Evolutionary conservation across 2,329 filamentous ascomycete genomes (phyloP).

Genomic region (Podosphaera xanthii): DNA sequence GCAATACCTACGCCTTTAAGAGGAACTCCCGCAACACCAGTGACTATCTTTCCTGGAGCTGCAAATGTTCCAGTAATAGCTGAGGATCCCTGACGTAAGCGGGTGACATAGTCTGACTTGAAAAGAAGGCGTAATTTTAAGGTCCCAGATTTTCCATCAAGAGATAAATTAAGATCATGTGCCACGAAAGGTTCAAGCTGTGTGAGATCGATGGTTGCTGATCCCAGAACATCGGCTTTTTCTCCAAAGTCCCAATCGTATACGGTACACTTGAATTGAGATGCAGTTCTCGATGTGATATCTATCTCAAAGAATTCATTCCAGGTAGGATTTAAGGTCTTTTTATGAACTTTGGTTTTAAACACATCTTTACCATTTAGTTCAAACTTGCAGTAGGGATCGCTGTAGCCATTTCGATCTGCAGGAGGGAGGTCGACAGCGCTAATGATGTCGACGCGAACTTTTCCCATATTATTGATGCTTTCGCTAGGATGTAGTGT

Average conservation of each 20-base stretch:
- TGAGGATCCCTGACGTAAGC: slow-evolving; percentile 69
- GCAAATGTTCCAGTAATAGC: slow-evolving; percentile 86
- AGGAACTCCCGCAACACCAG: slow-evolving; percentile 60
- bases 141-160: slow-evolving; percentile 77
- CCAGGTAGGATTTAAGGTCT: slow-evolving; percentile 85
- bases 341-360: slow-evolving; percentile 93
- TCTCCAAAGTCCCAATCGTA: slow-evolving; percentile 96
- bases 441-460: slow-evolving; percentile 83
- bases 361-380: slow-evolving; percentile 74
- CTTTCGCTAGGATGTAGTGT: slow-evolving; percentile 80
- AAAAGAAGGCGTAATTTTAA: slow-evolving; percentile 72
- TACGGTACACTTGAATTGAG: slow-evolving; percentile 62
- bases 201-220: slow-evolving; percentile 50
- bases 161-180: slow-evolving; percentile 46
- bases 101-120: slow-evolving; percentile 75
- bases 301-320: slow-evolving; percentile 84
- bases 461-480: slow-evolving; percentile 94
- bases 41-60: slow-evolving; percentile 68
- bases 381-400: slow-evolving; percentile 89
- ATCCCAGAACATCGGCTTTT: slow-evolving; percentile 77
- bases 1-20: slow-evolving; percentile 73
- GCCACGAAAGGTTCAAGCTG: slow-evolving; percentile 66
- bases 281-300: slow-evolving; percentile 62
- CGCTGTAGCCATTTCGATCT: slow-evolving; percentile 88
- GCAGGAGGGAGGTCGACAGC: slow-evolving; percentile 73